Evolutionary conservation across 306 rosid genomes (phyloP).

Genomic region (Carpinus viminea): DNA sequence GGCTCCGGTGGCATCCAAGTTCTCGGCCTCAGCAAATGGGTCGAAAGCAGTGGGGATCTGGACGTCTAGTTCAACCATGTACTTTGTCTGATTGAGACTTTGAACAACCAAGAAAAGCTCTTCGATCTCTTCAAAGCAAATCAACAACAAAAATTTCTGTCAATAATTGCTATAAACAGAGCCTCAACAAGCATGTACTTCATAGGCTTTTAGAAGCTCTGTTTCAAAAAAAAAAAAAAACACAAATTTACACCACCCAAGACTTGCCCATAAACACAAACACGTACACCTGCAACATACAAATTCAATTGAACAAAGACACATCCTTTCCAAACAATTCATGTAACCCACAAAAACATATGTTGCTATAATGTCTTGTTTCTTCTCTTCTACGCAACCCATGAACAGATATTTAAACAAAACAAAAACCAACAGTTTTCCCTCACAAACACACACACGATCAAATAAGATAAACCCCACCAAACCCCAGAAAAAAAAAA

Average conservation of each 20-base stretch:
- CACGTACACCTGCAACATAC: background rate
- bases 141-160: background rate
- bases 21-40: constrained; percentile 72
- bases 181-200: background rate
- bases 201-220: background rate
- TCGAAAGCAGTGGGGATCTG: constrained; percentile 60
- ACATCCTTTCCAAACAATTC: too few relatives aligned
- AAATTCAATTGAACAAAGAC: too few relatives aligned
- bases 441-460: too few relatives aligned
- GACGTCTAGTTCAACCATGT: constrained; percentile 73
- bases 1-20: constrained; percentile 72
- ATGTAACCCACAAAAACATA: too few relatives aligned
- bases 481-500: too few relatives aligned
- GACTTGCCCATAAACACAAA: background rate
- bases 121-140: background rate
- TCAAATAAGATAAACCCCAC: too few relatives aligned
- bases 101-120: background rate
- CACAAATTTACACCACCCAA: background rate
- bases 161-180: too few relatives aligned
- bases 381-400: too few relatives aligned
- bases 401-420: too few relatives aligned
- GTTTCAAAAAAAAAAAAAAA: too few relatives aligned
- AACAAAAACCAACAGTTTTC: too few relatives aligned
- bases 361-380: too few relatives aligned
- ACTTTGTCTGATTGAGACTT: constrained; percentile 37